A percentile compares a stretch with the other conserved stretches of the same genome.
Evolutionary conservation across 352 stramenopile genomes (phyloP).

Genomic region (Synura sp.): DNA sequence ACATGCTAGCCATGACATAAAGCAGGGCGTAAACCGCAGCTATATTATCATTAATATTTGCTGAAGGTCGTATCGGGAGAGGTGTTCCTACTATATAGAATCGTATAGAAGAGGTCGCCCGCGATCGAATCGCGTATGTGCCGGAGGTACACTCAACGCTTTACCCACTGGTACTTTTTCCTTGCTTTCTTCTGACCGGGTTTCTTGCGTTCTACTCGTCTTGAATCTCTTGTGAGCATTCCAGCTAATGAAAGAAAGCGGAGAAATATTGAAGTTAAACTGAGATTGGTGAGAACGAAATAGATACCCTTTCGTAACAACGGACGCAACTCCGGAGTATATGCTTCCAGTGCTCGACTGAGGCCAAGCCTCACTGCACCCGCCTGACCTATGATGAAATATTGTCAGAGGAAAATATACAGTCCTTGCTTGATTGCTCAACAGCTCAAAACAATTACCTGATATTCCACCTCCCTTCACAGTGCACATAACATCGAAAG

Average conservation of each 20-base stretch:
- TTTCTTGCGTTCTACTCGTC: conserved; percentile 91
- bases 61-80: neutral
- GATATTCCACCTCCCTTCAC: conserved; percentile 74
- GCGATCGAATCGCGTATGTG: neutral
- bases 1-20: too few species aligned
- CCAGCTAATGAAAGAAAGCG: conserved; percentile 52
- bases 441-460: neutral
- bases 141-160: conserved; percentile 68
- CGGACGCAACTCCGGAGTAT: conserved; percentile 62
- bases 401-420: neutral
- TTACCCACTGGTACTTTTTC: conserved; percentile 94
- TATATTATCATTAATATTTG: neutral
- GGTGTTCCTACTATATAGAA: neutral
- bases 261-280: too few species aligned
- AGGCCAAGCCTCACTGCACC: conserved; percentile 81
- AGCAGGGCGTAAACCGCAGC: neutral
- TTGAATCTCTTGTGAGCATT: conserved; percentile 77
- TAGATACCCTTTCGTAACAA: conserved; percentile 49
- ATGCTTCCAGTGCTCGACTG: conserved; percentile 73
- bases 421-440: neutral
- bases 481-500: conserved; percentile 82
- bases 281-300: neutral
- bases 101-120: neutral
- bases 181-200: conserved; percentile 81
- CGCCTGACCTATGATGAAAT: conserved; percentile 66